Evolutionary conservation across 2,329 filamentous ascomycete species (phyloP).

Genomic region (Ophiostoma himal-ulmi): DNA sequence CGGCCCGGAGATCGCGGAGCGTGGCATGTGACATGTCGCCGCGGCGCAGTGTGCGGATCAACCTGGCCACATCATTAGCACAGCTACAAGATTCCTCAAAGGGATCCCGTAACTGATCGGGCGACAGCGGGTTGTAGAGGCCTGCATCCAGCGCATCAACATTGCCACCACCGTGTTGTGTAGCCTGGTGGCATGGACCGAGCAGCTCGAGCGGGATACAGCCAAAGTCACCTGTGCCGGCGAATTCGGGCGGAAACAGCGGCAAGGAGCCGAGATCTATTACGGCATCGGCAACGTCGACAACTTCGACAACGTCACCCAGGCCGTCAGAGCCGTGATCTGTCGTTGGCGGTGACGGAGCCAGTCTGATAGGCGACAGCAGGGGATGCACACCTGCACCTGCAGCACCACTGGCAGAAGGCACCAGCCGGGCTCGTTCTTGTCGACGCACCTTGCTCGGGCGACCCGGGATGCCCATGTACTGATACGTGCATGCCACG

Average conservation of each 20-base stretch:
- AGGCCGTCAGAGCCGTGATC: not conserved
- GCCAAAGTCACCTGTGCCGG: not conserved
- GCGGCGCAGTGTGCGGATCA: not conserved
- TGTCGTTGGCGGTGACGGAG: not conserved
- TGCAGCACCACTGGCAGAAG: not conserved
- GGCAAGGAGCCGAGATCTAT: not conserved
- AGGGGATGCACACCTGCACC: not conserved
- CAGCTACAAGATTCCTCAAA: not conserved
- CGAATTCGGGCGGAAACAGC: not conserved
- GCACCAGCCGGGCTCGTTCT: not conserved
- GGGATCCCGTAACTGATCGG: not conserved
- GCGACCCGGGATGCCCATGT: slow-evolving; percentile 19
- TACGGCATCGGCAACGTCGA: not conserved
- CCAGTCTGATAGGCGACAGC: not conserved
- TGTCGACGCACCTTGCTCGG: slow-evolving; percentile 16
- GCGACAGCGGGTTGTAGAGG: not conserved
- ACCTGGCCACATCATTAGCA: not conserved
- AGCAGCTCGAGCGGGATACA: slow-evolving; percentile 16
- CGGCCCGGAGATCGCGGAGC: slow-evolving; percentile 17
- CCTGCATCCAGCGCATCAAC: not conserved
- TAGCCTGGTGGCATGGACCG: not conserved
- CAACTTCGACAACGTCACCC: not conserved
- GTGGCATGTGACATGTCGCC: not conserved
- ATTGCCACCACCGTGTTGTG: not conserved
- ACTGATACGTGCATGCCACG: slow-evolving; percentile 18